Conservation (phyloP, 2,329 filamentous ascomycete species). For the Cercospora beticola region DNA sequence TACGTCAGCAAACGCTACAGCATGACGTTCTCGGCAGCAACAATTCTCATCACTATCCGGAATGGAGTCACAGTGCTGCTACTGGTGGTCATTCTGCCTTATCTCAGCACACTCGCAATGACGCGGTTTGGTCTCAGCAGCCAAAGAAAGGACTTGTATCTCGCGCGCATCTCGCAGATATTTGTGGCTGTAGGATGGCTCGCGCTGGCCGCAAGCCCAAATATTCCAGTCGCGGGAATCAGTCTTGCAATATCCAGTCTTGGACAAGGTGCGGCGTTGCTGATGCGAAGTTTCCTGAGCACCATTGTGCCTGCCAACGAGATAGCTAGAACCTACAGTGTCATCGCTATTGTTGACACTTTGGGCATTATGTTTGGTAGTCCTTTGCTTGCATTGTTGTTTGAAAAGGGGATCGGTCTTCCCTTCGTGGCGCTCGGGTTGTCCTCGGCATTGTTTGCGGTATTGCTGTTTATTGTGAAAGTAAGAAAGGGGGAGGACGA, state of each 20-base stretch:
- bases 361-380: constrained; percentile 50
- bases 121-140: constrained; percentile 23
- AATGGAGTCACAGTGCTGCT: constrained; percentile 33
- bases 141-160: constrained; percentile 36
- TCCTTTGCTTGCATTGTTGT: constrained; percentile 50
- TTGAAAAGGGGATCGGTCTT: constrained; percentile 53
- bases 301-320: constrained; percentile 55
- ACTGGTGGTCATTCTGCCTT: constrained; percentile 37
- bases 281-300: constrained; percentile 55
- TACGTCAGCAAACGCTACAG: constrained; percentile 55
- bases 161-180: constrained; percentile 35
- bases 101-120: constrained; percentile 29
- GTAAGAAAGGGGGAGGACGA: constrained; percentile 37
- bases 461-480: constrained; percentile 25
- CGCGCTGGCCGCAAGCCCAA: constrained; percentile 35
- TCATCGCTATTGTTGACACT: constrained; percentile 53
- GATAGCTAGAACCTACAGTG: constrained; percentile 55
- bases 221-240: constrained; percentile 27
- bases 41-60: constrained; percentile 36
- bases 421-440: constrained; percentile 46
- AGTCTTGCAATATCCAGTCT: constrained; percentile 50
- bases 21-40: constrained; percentile 45
- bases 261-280: constrained; percentile 46
- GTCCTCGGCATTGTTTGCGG: constrained; percentile 18
- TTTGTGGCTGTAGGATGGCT: constrained; percentile 33